phyloP scores from a whole-genome alignment of 805 yeast species.

The Barnettozyma populi region DNA sequence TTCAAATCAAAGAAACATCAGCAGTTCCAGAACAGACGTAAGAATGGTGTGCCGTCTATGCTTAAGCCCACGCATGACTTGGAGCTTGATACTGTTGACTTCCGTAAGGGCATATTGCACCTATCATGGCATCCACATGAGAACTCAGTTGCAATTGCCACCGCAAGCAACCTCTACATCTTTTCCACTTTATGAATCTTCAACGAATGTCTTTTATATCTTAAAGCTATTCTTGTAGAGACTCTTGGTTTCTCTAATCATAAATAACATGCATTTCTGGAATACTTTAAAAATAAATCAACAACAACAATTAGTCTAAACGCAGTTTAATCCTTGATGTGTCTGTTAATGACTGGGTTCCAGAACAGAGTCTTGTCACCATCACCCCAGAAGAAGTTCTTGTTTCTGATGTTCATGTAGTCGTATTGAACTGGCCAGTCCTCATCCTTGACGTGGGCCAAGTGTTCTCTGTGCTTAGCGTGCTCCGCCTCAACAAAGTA shows the following conservation, averaged over 20 bases:
- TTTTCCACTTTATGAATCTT: slow-evolving; percentile 59
- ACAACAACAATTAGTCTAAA: not conserved
- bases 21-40: slow-evolving; percentile 18
- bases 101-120: slow-evolving; percentile 90
- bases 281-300: slow-evolving; percentile 3
- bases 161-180: slow-evolving; percentile 89
- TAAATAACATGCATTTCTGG: slow-evolving; percentile 4
- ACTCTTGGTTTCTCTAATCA: not conserved
- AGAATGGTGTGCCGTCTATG: slow-evolving; percentile 31
- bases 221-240: not conserved
- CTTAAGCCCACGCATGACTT: slow-evolving; percentile 38
- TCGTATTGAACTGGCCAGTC: slow-evolving; percentile 92
- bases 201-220: not conserved
- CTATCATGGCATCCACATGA: slow-evolving; percentile 98
- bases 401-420: slow-evolving; percentile 84
- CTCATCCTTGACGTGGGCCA: slow-evolving; percentile 65
- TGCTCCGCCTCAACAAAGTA: slow-evolving; percentile 80
- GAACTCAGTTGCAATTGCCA: slow-evolving; percentile 95
- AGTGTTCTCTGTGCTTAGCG: slow-evolving; percentile 82
- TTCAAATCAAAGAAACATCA: slow-evolving; percentile 72
- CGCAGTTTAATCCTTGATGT: slow-evolving; percentile 36
- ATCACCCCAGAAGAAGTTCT: slow-evolving; percentile 97
- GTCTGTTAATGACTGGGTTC: slow-evolving; percentile 90
- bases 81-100: slow-evolving; percentile 68
- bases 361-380: slow-evolving; percentile 97